These are phyloP conservation scores for Candida insectorum DNA, from an alignment of 805 yeast species.

Conservation along the genomic window DNA sequence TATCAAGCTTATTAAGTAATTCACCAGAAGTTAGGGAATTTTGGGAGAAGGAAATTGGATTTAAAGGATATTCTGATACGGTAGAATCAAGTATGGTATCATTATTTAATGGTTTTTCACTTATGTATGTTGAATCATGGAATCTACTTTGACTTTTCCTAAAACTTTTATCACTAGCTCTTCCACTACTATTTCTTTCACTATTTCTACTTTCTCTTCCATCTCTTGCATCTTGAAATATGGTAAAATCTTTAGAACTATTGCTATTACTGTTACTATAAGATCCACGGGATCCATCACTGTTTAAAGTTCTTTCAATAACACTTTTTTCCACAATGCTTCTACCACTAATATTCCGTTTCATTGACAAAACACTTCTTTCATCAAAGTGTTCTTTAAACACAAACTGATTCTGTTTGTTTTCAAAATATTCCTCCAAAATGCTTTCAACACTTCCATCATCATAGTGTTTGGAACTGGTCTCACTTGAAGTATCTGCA, in stretches of 20 bases:
- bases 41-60: neutral
- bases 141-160: neutral
- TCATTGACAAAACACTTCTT: slow-evolving; percentile 2
- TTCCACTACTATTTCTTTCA: neutral
- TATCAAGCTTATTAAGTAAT: slow-evolving; percentile 20
- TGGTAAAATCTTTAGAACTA: slow-evolving; percentile 1
- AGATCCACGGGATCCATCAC: slow-evolving; percentile 1
- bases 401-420: slow-evolving; percentile 13
- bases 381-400: slow-evolving; percentile 30
- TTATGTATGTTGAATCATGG: neutral
- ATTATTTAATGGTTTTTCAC: neutral
- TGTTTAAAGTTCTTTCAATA: slow-evolving; percentile 12
- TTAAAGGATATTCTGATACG: no score
- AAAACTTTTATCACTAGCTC: neutral
- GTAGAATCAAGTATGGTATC: no score
- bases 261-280: neutral
- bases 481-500: slow-evolving; percentile 31
- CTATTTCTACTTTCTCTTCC: neutral
- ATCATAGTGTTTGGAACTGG: slow-evolving; percentile 12
- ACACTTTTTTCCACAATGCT: slow-evolving; percentile 13
- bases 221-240: slow-evolving; percentile 1
- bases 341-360: slow-evolving; percentile 6
- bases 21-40: slow-evolving; percentile 21
- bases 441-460: slow-evolving; percentile 22
- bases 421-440: slow-evolving; percentile 23